Conservation (phyloP, 768 basidiomycete species). For the Lactarius tabidus region DNA sequence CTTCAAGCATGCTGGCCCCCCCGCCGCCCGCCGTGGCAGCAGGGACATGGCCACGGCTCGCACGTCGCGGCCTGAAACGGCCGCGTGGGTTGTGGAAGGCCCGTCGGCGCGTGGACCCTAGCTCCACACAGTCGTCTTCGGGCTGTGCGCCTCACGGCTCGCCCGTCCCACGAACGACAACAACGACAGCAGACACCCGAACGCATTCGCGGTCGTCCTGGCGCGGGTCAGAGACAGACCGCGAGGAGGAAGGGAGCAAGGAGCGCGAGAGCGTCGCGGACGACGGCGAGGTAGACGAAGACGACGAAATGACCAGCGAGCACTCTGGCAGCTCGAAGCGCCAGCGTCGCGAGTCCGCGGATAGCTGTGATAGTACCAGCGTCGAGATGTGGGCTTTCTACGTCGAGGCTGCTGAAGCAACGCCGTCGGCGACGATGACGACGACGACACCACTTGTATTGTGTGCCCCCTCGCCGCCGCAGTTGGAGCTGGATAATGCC, state of each 20-base stretch:
- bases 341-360: slow-evolving; percentile 29
- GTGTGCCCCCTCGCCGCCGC: background rate
- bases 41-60: slow-evolving; percentile 11
- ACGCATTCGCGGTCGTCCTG: background rate
- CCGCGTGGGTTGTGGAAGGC: slow-evolving; percentile 23
- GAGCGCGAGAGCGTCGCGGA: background rate
- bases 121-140: background rate
- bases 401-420: slow-evolving; percentile 7
- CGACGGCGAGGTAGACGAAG: slow-evolving; percentile 16
- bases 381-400: slow-evolving; percentile 19
- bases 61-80: slow-evolving; percentile 18
- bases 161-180: background rate
- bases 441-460: background rate
- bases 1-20: slow-evolving; percentile 5
- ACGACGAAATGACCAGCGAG: slow-evolving; percentile 25
- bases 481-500: background rate
- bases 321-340: slow-evolving; percentile 26
- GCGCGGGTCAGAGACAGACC: slow-evolving; percentile 14
- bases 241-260: slow-evolving; percentile 1
- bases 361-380: slow-evolving; percentile 14
- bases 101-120: slow-evolving; percentile 14
- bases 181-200: background rate
- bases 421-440: slow-evolving; percentile 6
- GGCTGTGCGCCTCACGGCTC: background rate
- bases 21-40: slow-evolving; percentile 6